Evolutionary conservation across 805 yeast genomes (phyloP), one percentile per base, ranked within the genome.

Genomic region (Zygoascus flipseniorum): DNA sequence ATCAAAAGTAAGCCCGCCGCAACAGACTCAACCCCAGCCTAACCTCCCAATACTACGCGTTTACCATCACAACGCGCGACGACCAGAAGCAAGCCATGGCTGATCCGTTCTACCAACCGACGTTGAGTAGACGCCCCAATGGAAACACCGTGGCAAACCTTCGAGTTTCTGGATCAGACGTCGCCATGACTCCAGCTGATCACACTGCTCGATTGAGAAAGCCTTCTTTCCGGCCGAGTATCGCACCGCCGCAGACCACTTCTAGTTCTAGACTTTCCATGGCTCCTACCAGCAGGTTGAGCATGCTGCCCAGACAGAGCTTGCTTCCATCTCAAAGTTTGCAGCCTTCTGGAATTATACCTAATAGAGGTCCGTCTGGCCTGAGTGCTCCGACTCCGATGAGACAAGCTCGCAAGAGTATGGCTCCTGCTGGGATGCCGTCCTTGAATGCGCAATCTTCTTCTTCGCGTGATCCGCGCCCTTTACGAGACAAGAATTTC

Each of bases 401-500:
- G 37, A n/a, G 52, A 52, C 23, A 53, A 32, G 51, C 46, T 32
- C 10, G 43, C 26, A n/a, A 18, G 13, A 47, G 31, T n/a, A 31
- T 32, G 52, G 23, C 20, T 13, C 16, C 39, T 10, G 18, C 5
- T 5, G 42, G 42, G 18, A 35, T 35, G 37, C 26, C 47, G 46
- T 19, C 47, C 16, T 46, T 31, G 42, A 14, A 32, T 28, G 26
- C 43, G 35, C 56, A 48, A 28, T 51, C 54, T 16, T 53, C 57
- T n/a, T 14, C 52, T 5, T 39, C 31, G 35, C 52, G 49, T n/a
- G 96, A 89, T 68, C 84, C 86, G 31, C 74, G 97, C 51, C 96
- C 96, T 4, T 67, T 89, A 28, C 74, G 89, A 53, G 96, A 89
- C 66, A 78, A 77, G 57, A 76, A 73, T 56, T 88, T 80, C 65